Percentiles rank a stretch among this genome's conserved stretches.
phyloP scores from a whole-genome alignment of 176 grass and related monocot genomes.

The Avena atlantica region DNA sequence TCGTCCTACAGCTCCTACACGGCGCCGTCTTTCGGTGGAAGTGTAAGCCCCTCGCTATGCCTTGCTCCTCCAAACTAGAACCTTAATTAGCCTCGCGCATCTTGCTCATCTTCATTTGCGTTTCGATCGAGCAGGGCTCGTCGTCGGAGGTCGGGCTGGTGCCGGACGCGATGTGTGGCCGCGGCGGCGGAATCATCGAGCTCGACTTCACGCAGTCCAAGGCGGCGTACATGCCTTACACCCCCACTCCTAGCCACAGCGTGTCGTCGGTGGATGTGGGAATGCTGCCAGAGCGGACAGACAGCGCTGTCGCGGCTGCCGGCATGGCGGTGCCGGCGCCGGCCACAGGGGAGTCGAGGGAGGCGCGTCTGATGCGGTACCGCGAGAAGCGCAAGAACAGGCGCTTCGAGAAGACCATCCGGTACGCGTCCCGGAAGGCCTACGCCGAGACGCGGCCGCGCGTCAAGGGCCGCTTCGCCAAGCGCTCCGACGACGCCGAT shows the following conservation, averaged over 20 bases:
- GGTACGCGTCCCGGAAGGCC: constrained; percentile 86
- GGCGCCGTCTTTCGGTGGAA: constrained; percentile 58
- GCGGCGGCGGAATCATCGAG: constrained; percentile 45
- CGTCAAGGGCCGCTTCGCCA: constrained; percentile 87
- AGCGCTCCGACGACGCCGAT: constrained; percentile 53
- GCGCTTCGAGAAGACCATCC: constrained; percentile 90
- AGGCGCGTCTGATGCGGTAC: constrained; percentile 85
- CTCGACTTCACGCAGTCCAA: constrained; percentile 59
- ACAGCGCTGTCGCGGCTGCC: background rate
- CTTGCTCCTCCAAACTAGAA: background rate
- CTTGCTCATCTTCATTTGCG: background rate
- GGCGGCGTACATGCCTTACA: constrained; percentile 48
- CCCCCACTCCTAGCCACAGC: constrained; percentile 37
- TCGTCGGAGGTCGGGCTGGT: constrained; percentile 76
- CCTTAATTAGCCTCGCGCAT: background rate
- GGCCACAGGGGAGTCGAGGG: constrained; percentile 45
- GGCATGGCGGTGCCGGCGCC: background rate
- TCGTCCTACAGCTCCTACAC: constrained; percentile 69
- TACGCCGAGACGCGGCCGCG: constrained; percentile 83
- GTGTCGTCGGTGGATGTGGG: constrained; percentile 32
- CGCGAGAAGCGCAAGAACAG: constrained; percentile 88
- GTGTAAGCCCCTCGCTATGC: constrained; percentile 41
- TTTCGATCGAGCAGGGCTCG: constrained; percentile 58
- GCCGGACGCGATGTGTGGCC: constrained; percentile 58
- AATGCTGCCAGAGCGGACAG: constrained; percentile 31